Evolutionary conservation across 106 monocot species (phyloP), one percentile per base, ranked within the genome.

Genomic region (Platanthera zijinensis): DNA sequence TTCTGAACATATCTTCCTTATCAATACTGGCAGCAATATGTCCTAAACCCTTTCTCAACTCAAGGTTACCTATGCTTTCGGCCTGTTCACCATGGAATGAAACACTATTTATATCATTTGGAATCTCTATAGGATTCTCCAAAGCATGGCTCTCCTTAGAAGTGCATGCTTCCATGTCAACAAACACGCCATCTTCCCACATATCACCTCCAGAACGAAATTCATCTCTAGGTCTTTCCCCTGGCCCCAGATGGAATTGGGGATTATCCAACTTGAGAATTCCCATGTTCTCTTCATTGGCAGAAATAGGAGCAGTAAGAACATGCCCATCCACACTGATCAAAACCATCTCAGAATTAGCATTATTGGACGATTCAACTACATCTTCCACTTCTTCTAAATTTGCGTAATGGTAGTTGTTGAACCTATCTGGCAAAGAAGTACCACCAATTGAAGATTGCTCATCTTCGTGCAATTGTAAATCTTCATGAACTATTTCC

Each of bases 311-410:
- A 22, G 93, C 96, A 5, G 89, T 93, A 32, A 96, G 89, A 69
- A 96, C 89, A 91, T 89, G 90, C 10, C 96, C 96, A 77, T 96
- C 96, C n/a, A 96, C 87, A 82, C 96, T 96, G 51, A 93, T 73
- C 73, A 96, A 73, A 56, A 96, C 87, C 93, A 96, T 89, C 69
- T 96, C 96, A 25, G 93, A 84, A 80, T 86, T 89, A 11, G 81
- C 67, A 14, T 84, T 80, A 63, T 93, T 77, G 7, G 90, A 87
- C 54, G 91, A 83, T 39, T 89, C 85, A 9, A 91, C 93, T 64
- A 87, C 15, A 68, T 93, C 88, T 59, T 92, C 92, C 73, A 88
- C 89, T 12, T 91, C 96, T 51, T 91, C 85, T 18, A 96, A 84
- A 68, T 84, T 93, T 12, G 84, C 90, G 75, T 93, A 96, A 46